phyloP scores from a whole-genome alignment of 2,329 filamentous ascomycete genomes.

The Trichoderma breve region DNA sequence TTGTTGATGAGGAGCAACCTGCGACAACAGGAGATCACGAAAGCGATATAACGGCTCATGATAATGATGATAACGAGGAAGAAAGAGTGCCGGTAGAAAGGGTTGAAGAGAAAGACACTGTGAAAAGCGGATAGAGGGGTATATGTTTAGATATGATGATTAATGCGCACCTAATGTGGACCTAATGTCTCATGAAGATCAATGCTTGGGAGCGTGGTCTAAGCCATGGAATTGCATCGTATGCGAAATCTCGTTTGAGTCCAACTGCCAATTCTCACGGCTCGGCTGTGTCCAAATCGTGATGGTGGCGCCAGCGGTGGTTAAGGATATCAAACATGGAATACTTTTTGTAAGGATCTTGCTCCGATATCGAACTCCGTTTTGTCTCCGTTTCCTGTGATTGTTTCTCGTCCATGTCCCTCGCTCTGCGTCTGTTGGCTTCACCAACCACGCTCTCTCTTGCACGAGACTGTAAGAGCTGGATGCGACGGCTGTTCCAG shows the following conservation, averaged over 20 bases:
- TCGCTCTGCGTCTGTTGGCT: background rate
- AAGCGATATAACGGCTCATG: constrained; percentile 6
- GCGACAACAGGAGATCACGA: background rate
- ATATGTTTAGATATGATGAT: background rate
- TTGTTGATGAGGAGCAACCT: background rate
- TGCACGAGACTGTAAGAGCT: background rate
- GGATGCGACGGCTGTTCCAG: background rate
- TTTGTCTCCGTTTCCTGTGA: background rate
- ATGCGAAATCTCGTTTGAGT: too few relatives aligned
- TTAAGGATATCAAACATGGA: background rate
- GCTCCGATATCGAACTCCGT: background rate
- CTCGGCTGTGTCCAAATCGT: background rate
- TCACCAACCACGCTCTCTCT: background rate
- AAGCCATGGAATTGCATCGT: too few relatives aligned
- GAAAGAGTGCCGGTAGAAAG: background rate
- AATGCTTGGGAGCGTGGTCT: too few relatives aligned
- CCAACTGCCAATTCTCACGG: background rate
- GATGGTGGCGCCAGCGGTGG: background rate
- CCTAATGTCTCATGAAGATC: background rate
- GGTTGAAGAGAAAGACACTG: background rate
- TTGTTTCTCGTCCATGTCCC: background rate
- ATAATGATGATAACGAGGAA: background rate
- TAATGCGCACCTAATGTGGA: background rate
- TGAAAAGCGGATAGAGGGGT: background rate
- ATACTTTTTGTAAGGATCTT: background rate